Percentiles rank a stretch among this genome's conserved stretches.
These are phyloP conservation scores for Arabis hirsuta DNA, from an alignment of 345 rosid genomes.

Conservation along the genomic window DNA sequence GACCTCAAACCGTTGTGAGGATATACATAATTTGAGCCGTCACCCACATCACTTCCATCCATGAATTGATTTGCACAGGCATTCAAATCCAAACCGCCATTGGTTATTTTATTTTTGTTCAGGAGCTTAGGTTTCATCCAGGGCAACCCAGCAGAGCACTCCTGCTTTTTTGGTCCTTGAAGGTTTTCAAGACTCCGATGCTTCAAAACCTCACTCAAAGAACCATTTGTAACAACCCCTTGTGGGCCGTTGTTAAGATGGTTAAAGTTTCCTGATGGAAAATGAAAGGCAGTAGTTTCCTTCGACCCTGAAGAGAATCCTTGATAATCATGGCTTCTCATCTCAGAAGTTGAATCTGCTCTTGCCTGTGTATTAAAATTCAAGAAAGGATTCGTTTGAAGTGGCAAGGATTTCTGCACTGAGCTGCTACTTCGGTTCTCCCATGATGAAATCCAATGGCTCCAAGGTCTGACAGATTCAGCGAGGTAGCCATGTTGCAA, in stretches of 20 bases:
- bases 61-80: conserved; percentile 44
- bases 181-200: conserved; percentile 44
- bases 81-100: conserved; percentile 55
- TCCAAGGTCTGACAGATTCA: conserved; percentile 58
- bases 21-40: conserved; percentile 39
- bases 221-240: conserved; percentile 46
- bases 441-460: conserved; percentile 60
- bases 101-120: conserved; percentile 45
- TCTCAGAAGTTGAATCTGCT: conserved; percentile 52
- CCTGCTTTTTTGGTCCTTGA: conserved; percentile 56
- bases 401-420: conserved; percentile 59
- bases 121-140: conserved; percentile 64
- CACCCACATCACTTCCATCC: conserved; percentile 47
- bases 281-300: conserved; percentile 37
- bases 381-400: conserved; percentile 55
- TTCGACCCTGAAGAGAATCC: conserved; percentile 62
- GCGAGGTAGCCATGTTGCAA: conserved; percentile 47
- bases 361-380: conserved; percentile 50
- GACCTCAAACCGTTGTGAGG: conserved; percentile 46
- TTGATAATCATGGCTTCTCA: conserved; percentile 50
- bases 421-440: conserved; percentile 57
- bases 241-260: conserved; percentile 24
- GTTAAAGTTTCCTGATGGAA: conserved; percentile 28
- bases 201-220: conserved; percentile 45
- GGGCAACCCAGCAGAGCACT: conserved; percentile 53